These are phyloP conservation scores for Chenopodium suecicum DNA, from an alignment of 148 eudicot species.

Conservation along the genomic window DNA sequence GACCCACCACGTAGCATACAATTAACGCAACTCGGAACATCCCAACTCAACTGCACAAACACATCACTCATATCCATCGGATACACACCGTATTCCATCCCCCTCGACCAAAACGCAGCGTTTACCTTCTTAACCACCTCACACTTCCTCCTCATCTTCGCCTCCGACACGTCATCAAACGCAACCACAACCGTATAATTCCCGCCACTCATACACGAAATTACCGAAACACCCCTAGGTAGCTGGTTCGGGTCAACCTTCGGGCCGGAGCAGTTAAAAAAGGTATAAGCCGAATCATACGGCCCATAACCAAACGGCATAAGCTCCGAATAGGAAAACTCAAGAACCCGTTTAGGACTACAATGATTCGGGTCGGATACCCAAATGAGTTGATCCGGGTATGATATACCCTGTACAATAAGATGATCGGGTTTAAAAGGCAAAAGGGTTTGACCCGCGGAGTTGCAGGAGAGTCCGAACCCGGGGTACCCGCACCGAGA, in stretches of 20 bases:
- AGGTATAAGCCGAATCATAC: slow-evolving; percentile 13
- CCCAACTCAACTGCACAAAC: slow-evolving; percentile 48
- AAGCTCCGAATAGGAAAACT: slow-evolving; percentile 5
- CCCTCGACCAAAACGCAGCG: slow-evolving; percentile 31
- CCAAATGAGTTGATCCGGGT: slow-evolving; percentile 31
- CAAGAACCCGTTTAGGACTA: slow-evolving; percentile 36
- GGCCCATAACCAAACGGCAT: slow-evolving; percentile 36
- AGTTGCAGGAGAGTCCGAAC: slow-evolving; percentile 57
- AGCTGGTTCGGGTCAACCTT: background rate
- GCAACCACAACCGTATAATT: slow-evolving; percentile 34
- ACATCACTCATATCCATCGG: slow-evolving; percentile 33
- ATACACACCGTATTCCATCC: slow-evolving; percentile 4
- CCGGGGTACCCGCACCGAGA: slow-evolving; percentile 54
- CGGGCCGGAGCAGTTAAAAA: slow-evolving; percentile 46
- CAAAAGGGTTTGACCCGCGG: slow-evolving; percentile 35
- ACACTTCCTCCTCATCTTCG: background rate
- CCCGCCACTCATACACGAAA: slow-evolving; percentile 38
- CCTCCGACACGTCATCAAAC: slow-evolving; percentile 5
- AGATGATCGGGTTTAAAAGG: slow-evolving; percentile 42
- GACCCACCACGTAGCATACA: slow-evolving; percentile 42
- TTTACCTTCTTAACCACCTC: background rate
- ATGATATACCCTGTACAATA: slow-evolving; percentile 39
- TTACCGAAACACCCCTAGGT: slow-evolving; percentile 1
- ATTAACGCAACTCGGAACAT: slow-evolving; percentile 37
- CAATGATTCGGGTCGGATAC: slow-evolving; percentile 61